Conservation (phyloP, 805 yeast species). For the Tetrapisispora pingtungensis region DNA sequence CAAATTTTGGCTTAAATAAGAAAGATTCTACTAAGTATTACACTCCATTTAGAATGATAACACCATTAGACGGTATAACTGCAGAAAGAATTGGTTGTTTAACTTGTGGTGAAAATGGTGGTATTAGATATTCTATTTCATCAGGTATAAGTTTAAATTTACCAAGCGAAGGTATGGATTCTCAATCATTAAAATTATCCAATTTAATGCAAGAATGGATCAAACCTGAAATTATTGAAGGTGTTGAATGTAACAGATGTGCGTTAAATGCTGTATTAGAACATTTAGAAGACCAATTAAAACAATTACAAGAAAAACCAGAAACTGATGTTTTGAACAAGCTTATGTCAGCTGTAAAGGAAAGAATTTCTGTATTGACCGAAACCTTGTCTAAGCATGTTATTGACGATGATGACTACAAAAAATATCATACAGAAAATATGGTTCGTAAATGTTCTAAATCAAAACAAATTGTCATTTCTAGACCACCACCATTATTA, state of each 20-base stretch:
- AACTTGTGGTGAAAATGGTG: conserved; percentile 88
- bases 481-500: conserved; percentile 74
- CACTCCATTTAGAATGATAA: conserved; percentile 48
- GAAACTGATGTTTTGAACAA: conserved; percentile 19
- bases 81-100: conserved; percentile 88
- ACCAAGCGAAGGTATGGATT: conserved; percentile 39
- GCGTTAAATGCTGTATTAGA: conserved; percentile 54
- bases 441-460: conserved; percentile 68
- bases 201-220: conserved; percentile 57
- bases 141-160: conserved; percentile 65
- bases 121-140: conserved; percentile 70
- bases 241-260: conserved; percentile 92
- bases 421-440: conserved; percentile 60
- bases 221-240: conserved; percentile 77
- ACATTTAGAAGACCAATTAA: conserved; percentile 35
- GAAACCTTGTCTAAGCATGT: conserved; percentile 52
- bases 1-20: conserved; percentile 34
- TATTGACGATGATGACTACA: conserved; percentile 72
- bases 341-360: conserved; percentile 29
- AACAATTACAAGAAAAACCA: conserved; percentile 19
- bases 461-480: conserved; percentile 70
- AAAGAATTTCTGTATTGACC: conserved; percentile 40
- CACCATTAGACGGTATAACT: conserved; percentile 86
- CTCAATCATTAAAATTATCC: conserved; percentile 35
- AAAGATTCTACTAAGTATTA: conserved; percentile 34